These are phyloP conservation scores for Leishmania amazonensis DNA, from an alignment of 208 protist genomes.

Conservation along the genomic window DNA sequence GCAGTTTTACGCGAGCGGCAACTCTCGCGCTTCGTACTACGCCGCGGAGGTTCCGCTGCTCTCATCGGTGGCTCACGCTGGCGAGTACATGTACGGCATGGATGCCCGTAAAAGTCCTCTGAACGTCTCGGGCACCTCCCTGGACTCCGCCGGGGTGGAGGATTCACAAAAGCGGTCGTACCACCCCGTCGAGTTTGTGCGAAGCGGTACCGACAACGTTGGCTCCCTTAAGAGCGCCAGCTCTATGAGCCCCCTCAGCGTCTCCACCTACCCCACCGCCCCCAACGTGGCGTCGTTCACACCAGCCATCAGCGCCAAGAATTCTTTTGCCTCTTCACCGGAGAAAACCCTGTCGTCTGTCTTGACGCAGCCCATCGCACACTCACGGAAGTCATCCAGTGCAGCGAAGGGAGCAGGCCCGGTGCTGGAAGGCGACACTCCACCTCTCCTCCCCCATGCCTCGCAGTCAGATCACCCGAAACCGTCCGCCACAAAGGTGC, in stretches of 20 bases:
- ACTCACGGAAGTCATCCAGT: not conserved
- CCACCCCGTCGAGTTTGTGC: constrained; percentile 18
- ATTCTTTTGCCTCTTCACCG: not conserved
- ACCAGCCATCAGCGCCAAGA: constrained; percentile 1
- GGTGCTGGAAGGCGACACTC: not conserved
- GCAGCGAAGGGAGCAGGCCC: not conserved
- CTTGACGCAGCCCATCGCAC: constrained; percentile 13
- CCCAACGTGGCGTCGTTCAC: not conserved
- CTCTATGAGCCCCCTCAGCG: not conserved
- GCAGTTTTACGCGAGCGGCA: constrained; percentile 16
- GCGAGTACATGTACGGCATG: constrained; percentile 17
- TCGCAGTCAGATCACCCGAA: not conserved
- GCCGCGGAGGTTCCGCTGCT: not conserved
- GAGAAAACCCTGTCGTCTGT: constrained; percentile 1
- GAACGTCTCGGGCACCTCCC: constrained; percentile 7
- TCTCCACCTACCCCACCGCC: not conserved
- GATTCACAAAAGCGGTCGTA: constrained; percentile 23
- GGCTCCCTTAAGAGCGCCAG: constrained; percentile 9
- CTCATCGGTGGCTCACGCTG: not conserved
- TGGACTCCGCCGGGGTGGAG: constrained; percentile 13
- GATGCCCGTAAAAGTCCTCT: not conserved
- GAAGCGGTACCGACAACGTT: not conserved
- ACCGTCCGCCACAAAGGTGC: not conserved
- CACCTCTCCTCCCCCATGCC: not conserved
- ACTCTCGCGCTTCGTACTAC: constrained; percentile 11